phyloP scores from a whole-genome alignment of 306 rosid genomes.

The Inga laurina region DNA sequence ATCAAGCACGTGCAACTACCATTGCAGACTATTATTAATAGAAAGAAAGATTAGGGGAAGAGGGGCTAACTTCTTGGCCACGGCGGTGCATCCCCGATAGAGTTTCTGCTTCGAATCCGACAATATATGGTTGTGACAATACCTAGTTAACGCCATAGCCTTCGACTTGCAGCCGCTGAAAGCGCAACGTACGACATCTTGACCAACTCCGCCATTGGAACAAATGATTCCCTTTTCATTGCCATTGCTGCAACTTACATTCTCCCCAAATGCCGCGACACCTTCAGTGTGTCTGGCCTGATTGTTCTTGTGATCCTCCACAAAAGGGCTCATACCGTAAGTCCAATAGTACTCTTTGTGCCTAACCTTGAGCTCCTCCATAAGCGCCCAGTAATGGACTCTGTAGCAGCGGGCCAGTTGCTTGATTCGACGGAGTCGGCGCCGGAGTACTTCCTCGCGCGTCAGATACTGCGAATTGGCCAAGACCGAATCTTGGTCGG shows the following conservation, averaged over 20 bases:
- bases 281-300: conserved; percentile 14
- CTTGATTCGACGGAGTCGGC: conserved; percentile 37
- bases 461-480: conserved; percentile 25
- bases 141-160: conserved; percentile 49
- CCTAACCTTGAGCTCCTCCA: conserved; percentile 62
- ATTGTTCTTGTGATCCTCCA: conserved; percentile 36
- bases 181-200: conserved; percentile 40
- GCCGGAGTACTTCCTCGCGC: conserved; percentile 37
- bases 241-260: conserved; percentile 25
- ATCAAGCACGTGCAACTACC: neutral
- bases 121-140: conserved; percentile 43
- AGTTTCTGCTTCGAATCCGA: conserved; percentile 47
- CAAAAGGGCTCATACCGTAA: conserved; percentile 66
- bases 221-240: conserved; percentile 1
- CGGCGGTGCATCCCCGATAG: conserved; percentile 31
- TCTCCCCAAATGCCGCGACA: conserved; percentile 17
- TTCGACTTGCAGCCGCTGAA: conserved; percentile 41
- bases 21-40: neutral
- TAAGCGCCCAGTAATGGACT: conserved; percentile 59
- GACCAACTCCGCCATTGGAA: conserved; percentile 36
- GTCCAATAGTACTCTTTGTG: conserved; percentile 63
- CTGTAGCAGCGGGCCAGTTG: conserved; percentile 37
- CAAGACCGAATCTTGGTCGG: conserved; percentile 18
- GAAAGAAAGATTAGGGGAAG: neutral
- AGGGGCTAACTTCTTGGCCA: conserved; percentile 38